phyloP scores from a whole-genome alignment of 257 asterid genomes.

The Henckelia pumila region DNA sequence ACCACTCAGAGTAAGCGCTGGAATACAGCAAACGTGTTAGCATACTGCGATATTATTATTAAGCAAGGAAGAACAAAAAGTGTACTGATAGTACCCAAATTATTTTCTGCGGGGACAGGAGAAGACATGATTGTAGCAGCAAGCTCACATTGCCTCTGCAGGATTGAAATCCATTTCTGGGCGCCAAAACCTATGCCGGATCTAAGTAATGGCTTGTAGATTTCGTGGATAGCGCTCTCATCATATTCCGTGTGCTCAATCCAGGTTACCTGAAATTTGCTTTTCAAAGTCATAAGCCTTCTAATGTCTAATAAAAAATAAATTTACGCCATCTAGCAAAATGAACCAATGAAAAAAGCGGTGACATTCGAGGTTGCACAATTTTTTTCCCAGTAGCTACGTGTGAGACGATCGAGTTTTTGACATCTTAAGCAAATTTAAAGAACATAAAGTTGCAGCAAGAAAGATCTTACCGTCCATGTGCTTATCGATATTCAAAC shows the following conservation, averaged over 20 bases:
- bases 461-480: not conserved
- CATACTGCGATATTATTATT: not conserved
- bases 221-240: slow-evolving; percentile 47
- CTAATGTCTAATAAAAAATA: not conserved
- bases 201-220: slow-evolving; percentile 59
- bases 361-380: too few relatives aligned
- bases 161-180: slow-evolving; percentile 66
- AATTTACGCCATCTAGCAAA: not conserved
- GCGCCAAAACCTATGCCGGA: slow-evolving; percentile 86
- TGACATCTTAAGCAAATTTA: not conserved
- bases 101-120: slow-evolving; percentile 40
- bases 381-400: too few relatives aligned
- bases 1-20: slow-evolving; percentile 54
- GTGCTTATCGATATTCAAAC: not conserved
- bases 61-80: not conserved
- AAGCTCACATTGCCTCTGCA: slow-evolving; percentile 65
- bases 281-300: not conserved
- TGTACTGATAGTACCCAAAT: slow-evolving; percentile 42
- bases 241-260: slow-evolving; percentile 77
- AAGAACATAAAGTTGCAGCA: not conserved
- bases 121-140: slow-evolving; percentile 45
- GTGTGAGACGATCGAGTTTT: not conserved
- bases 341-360: not conserved
- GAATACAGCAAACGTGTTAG: slow-evolving; percentile 14
- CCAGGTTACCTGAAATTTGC: slow-evolving; percentile 70